Evolutionary conservation across 2,329 filamentous ascomycete species (phyloP).

Genomic region (Sphaerulina vaccinii): DNA sequence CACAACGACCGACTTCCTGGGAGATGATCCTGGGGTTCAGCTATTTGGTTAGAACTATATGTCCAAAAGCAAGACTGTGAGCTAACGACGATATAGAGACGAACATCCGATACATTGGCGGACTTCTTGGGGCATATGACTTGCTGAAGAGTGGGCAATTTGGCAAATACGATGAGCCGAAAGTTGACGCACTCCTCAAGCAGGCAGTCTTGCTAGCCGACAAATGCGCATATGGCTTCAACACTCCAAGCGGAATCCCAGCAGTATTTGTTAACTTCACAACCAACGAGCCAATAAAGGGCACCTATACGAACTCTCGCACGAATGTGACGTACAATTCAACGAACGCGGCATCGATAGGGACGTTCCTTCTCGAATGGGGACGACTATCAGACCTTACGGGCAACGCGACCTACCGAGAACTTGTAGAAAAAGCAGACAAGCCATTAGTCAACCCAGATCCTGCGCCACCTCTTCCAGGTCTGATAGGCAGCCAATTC

Average conservation of each 20-base stretch:
- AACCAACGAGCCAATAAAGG: constrained; percentile 28
- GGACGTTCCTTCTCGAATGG: constrained; percentile 30
- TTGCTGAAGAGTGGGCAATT: constrained; percentile 28
- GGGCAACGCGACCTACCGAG: constrained; percentile 21
- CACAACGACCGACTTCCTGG: constrained; percentile 38
- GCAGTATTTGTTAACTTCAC: constrained; percentile 23
- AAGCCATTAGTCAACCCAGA: constrained; percentile 16
- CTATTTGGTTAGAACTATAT: constrained; percentile 13
- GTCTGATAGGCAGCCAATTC: constrained; percentile 32
- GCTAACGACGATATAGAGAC: constrained; percentile 18
- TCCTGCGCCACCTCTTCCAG: constrained; percentile 26
- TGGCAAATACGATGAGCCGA: constrained; percentile 12
- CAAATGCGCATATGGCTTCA: constrained; percentile 26
- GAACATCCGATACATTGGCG: constrained; percentile 29
- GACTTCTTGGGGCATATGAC: constrained; percentile 28
- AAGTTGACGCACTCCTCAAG: constrained; percentile 21
- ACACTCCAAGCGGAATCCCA: constrained; percentile 25
- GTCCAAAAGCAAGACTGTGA: background rate
- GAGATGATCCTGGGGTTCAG: constrained; percentile 8
- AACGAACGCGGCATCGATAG: constrained; percentile 22
- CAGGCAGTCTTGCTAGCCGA: constrained; percentile 26
- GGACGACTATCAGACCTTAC: constrained; percentile 30
- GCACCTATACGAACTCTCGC: constrained; percentile 10
- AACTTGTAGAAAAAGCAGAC: constrained; percentile 16
- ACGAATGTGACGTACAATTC: constrained; percentile 30